Conservation (phyloP, 306 rosid genomes). For the Boehmeria nivea region DNA sequence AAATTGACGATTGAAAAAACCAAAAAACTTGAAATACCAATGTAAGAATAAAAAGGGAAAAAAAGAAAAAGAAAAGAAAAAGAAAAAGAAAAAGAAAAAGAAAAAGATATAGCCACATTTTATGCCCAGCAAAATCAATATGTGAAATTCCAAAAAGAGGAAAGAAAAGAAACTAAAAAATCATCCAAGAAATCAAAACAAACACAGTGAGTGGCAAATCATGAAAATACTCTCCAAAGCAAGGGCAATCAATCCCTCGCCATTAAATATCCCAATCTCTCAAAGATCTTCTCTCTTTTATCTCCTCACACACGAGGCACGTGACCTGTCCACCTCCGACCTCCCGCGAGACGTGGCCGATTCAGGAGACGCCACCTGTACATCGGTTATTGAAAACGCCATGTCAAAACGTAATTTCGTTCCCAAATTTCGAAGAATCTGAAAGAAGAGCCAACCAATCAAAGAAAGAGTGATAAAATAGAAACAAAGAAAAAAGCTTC, state of each 20-base stretch:
- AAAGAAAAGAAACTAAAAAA: neutral
- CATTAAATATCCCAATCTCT: conserved; percentile 15
- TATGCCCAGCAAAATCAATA: too few species aligned
- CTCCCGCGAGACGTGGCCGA: conserved; percentile 4
- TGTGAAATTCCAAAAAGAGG: neutral
- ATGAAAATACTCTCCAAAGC: neutral
- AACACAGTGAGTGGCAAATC: neutral
- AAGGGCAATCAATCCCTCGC: neutral
- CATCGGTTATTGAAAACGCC: conserved; percentile 12
- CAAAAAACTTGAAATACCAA: neutral
- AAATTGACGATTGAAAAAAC: neutral
- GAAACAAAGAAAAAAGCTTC: neutral
- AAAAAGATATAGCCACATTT: too few species aligned
- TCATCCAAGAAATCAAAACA: neutral
- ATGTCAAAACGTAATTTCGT: conserved; percentile 10
- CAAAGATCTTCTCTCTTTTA: neutral
- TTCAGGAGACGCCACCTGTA: conserved; percentile 16
- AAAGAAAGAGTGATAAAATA: conserved; percentile 5
- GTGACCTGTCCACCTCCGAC: conserved; percentile 18
- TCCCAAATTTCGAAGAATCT: neutral
- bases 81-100: too few species aligned
- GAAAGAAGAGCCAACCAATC: conserved; percentile 20
- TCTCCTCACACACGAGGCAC: conserved; percentile 24
- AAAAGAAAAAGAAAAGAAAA: too few species aligned
- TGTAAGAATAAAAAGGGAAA: neutral